Evolutionary conservation across 495 filamentous ascomycete species (phyloP).

Genomic region (Neurospora discreta): DNA sequence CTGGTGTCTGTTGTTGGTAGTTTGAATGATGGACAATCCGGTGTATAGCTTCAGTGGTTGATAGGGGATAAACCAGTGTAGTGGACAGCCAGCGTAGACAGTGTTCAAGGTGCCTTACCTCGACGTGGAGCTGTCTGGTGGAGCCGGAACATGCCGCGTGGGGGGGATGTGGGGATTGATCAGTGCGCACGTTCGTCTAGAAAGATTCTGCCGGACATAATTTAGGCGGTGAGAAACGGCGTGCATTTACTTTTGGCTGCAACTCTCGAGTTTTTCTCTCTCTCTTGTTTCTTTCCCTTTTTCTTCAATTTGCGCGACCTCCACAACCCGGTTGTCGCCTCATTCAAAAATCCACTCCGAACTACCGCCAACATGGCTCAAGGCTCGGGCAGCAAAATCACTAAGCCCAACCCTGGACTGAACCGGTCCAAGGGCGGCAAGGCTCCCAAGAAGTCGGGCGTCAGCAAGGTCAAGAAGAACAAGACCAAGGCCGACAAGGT

Average conservation of each 20-base stretch:
- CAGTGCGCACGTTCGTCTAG: background rate
- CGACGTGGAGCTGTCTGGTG: background rate
- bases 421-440: constrained; percentile 17
- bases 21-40: background rate
- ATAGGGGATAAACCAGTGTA: background rate
- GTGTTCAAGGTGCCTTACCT: background rate
- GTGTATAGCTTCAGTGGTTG: background rate
- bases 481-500: constrained; percentile 33
- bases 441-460: constrained; percentile 21
- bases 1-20: background rate
- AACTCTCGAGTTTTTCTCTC: background rate
- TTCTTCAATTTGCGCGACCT: background rate
- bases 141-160: background rate
- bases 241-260: background rate
- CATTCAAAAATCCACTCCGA: background rate
- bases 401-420: constrained; percentile 15
- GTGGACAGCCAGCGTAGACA: background rate
- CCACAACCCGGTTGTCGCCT: background rate
- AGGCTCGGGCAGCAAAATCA: constrained; percentile 30
- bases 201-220: background rate
- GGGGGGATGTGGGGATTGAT: background rate
- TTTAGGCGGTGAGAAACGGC: background rate
- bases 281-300: background rate
- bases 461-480: constrained; percentile 25
- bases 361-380: constrained; percentile 28